phyloP scores from a whole-genome alignment of 768 basidiomycete genomes.

The Russula sp. region DNA sequence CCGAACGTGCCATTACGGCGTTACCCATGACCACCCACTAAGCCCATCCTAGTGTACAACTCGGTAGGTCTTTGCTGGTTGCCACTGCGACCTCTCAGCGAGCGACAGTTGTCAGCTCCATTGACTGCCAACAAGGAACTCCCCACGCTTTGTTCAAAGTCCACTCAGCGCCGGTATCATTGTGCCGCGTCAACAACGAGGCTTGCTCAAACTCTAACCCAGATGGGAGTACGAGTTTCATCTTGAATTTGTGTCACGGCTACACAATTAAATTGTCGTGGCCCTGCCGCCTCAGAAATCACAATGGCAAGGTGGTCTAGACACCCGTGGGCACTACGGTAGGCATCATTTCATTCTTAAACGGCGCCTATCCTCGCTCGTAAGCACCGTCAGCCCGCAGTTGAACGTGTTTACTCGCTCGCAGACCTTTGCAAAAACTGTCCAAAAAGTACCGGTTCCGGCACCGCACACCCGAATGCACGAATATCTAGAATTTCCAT shows the following conservation, averaged over 20 bases:
- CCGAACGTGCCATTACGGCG: no score
- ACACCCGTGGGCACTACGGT: not conserved
- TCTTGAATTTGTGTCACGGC: not conserved
- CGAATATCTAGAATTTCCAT: not conserved
- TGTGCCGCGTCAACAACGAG: constrained; percentile 4
- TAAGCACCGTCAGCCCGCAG: not conserved
- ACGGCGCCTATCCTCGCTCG: not conserved
- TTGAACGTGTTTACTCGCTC: not conserved
- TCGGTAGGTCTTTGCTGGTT: no score
- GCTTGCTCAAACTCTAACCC: not conserved
- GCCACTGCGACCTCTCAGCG: no score
- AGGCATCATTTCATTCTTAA: not conserved
- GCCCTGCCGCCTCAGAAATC: not conserved
- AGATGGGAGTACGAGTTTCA: not conserved
- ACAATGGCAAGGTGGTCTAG: not conserved
- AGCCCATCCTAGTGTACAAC: no score
- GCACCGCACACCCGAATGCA: not conserved
- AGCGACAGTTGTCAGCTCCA: not conserved
- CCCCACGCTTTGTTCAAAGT: not conserved
- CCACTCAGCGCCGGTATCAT: not conserved
- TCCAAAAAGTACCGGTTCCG: not conserved
- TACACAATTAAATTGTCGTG: not conserved
- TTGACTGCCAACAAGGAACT: not conserved
- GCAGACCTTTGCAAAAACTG: not conserved
- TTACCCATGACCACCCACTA: no score